Percentiles rank a stretch among this genome's conserved stretches.
These are phyloP conservation scores for Fraxinus sp. DNA, from an alignment of 305 asterid genomes.

Conservation along the genomic window DNA sequence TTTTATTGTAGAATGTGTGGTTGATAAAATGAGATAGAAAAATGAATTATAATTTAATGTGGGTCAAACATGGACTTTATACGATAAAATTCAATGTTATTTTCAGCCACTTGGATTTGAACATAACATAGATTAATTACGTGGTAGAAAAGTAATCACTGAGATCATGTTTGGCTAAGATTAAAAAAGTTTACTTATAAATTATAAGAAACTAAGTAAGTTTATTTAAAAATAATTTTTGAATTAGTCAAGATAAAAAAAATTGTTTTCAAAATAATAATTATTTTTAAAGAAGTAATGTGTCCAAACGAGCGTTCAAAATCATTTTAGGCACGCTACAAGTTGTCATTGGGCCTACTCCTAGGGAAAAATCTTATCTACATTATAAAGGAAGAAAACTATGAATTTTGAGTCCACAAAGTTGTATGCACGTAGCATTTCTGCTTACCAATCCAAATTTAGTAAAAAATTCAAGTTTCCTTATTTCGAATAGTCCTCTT, in stretches of 20 bases:
- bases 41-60: too few species aligned
- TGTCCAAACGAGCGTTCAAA: background rate
- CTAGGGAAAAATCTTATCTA: background rate
- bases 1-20: too few species aligned
- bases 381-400: too few species aligned
- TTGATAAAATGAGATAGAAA: too few species aligned
- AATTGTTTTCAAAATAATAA: too few species aligned
- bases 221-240: too few species aligned
- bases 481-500: background rate
- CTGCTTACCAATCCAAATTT: background rate
- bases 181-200: too few species aligned
- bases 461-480: background rate
- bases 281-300: background rate
- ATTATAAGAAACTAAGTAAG: background rate
- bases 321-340: background rate
- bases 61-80: too few species aligned
- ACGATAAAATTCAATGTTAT: background rate
- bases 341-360: background rate
- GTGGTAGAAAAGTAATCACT: background rate
- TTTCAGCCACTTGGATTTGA: constrained; percentile 16
- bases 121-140: background rate
- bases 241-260: background rate
- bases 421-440: background rate
- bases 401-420: background rate
- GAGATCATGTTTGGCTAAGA: too few species aligned